Percentiles rank a stretch among this genome's conserved stretches.
Evolutionary conservation across 371 early-diverging fungal genomes (phyloP).

Genomic region (Phascolomyces articulosus): DNA sequence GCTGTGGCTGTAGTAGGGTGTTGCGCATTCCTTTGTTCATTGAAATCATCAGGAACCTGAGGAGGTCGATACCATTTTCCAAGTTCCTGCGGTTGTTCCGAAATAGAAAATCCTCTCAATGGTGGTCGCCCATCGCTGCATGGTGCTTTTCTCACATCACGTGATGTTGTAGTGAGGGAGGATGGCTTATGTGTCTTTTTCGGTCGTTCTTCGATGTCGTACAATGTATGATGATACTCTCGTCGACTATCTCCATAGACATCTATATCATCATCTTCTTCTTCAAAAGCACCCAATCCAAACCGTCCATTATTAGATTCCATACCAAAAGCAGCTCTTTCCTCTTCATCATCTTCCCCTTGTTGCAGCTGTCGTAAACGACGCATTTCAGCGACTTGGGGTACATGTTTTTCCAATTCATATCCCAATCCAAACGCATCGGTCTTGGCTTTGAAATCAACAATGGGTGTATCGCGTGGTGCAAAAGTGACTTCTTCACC

Average conservation of each 20-base stretch:
- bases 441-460: constrained; percentile 57
- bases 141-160: constrained; percentile 13
- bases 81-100: constrained; percentile 35
- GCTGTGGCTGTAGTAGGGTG: not conserved
- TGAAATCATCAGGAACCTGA: constrained; percentile 57
- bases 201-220: constrained; percentile 22
- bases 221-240: constrained; percentile 39
- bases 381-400: constrained; percentile 64
- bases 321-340: constrained; percentile 39
- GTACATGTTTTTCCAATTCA: constrained; percentile 64
- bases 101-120: constrained; percentile 59
- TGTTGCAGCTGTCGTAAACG: constrained; percentile 31
- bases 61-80: constrained; percentile 67
- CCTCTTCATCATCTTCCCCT: constrained; percentile 13
- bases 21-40: constrained; percentile 31
- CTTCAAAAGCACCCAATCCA: constrained; percentile 52
- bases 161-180: not conserved
- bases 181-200: not conserved
- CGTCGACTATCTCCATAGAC: constrained; percentile 31
- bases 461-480: constrained; percentile 70
- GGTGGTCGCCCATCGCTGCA: constrained; percentile 65
- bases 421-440: constrained; percentile 74
- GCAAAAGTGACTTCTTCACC: constrained; percentile 67
- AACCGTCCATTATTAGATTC: constrained; percentile 22
- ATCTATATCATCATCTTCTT: constrained; percentile 59